Evolutionary conservation across 2,329 filamentous ascomycete genomes (phyloP), one percentile per base, ranked within the genome.

Genomic region (Phymatotrichopsis omnivora): DNA sequence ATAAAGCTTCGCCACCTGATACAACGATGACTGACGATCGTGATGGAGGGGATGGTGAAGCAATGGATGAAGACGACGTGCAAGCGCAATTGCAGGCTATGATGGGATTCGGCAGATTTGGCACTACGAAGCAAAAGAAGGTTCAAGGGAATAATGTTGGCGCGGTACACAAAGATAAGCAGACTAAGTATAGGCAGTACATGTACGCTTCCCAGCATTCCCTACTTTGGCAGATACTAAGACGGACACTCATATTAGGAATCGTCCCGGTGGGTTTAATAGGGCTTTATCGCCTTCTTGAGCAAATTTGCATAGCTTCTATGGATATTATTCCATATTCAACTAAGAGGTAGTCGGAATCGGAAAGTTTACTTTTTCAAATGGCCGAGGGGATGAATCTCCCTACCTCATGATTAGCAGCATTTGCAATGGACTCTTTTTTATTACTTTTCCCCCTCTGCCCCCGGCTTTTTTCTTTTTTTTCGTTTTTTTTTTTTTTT

Each of bases 181-280:
- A 85, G 75, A 83, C 80, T 11, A 76, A 93, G 69, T 96, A 95
- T 61, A 74, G 91, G 57, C 91, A 98, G 73, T 98, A 98, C 65
- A 98, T 98, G 78, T 55, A 47, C 38, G 47, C 33, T 23, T 16
- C 22, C 4, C 14, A 19, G 19, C 5, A n/a, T 33, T 30, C 14
- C n/a, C 3, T 7, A 7, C 5, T 28, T 19, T 28, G 3, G 12
- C 16, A 20, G 4, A 22, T 23, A 6, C 16, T 10, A 23, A n/a
- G 16, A 24, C 14, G 3, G 30, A 16, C 30, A 19, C 23, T 53
- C 23, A 45, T 5, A 6, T n/a, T 36, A 54, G 52, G 52, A 56
- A 56, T 38, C 52, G 53, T 4, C 51, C 49, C 19, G 53, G 53
- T n/a, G 53, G 53, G 5, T 56, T 56, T 35, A 56, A 56, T 41